Conservation (phyloP, 371 early-diverging fungal species). For the Basidiobolus meristosporus region DNA sequence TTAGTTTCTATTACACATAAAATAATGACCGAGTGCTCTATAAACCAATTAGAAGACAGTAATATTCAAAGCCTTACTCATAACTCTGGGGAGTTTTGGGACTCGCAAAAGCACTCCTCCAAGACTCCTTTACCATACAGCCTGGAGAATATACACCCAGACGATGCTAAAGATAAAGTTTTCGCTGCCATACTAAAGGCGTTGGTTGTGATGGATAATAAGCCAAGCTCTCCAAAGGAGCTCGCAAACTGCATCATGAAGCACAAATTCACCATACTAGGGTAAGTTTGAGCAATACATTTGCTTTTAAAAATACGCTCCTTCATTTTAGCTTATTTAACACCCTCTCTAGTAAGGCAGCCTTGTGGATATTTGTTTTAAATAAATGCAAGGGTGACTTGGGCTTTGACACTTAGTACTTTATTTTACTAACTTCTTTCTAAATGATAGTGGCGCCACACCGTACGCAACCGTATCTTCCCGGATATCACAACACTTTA, state of each 20-base stretch:
- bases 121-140: too few relatives aligned
- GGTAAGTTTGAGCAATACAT: conserved; percentile 19
- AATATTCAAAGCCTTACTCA: too few relatives aligned
- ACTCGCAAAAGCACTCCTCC: too few relatives aligned
- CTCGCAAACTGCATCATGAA: conserved; percentile 54
- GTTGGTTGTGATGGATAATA: conserved; percentile 44
- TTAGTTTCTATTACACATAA: too few relatives aligned
- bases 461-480: conserved; percentile 76
- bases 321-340: too few relatives aligned
- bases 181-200: conserved; percentile 65
- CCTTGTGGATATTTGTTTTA: too few relatives aligned
- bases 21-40: too few relatives aligned
- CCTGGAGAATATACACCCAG: conserved; percentile 4
- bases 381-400: too few relatives aligned
- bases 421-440: not conserved
- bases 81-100: too few relatives aligned
- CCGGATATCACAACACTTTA: conserved; percentile 70
- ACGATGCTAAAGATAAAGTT: conserved; percentile 65
- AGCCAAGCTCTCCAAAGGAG: conserved; percentile 63
- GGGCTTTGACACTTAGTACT: not conserved
- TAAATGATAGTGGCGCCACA: conserved; percentile 39
- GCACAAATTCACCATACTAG: conserved; percentile 49
- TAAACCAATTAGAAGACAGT: too few relatives aligned
- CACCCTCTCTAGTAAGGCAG: too few relatives aligned
- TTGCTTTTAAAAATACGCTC: too few relatives aligned